These are phyloP conservation scores for Novymonas esmeraldas DNA, from an alignment of 208 protist genomes.

Conservation along the genomic window DNA sequence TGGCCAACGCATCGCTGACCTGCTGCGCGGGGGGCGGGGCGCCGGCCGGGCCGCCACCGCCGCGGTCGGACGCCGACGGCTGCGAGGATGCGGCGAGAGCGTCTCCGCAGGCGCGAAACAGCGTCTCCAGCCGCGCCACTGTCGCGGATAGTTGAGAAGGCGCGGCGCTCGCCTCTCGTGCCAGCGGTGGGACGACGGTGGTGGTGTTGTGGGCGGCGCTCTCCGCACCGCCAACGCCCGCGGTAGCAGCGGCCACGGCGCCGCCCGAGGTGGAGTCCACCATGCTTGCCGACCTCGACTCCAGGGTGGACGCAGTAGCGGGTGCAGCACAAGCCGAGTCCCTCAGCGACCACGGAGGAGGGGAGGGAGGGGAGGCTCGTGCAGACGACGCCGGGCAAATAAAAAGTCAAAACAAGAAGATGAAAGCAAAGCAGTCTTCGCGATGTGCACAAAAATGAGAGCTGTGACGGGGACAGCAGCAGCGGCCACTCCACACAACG, in stretches of 20 bases:
- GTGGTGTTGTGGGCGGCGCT: neutral
- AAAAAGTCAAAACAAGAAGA: neutral
- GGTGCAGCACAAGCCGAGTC: neutral
- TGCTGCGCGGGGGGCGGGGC: neutral
- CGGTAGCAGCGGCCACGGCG: conserved; percentile 1
- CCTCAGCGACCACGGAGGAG: neutral
- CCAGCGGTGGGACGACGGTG: neutral
- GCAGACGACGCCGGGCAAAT: neutral
- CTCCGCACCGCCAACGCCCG: neutral
- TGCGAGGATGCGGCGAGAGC: conserved; percentile 1
- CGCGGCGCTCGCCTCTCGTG: neutral
- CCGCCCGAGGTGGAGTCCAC: neutral
- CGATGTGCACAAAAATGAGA: neutral
- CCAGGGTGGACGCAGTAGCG: neutral
- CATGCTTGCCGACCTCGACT: conserved; percentile 1
- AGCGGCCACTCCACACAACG: neutral
- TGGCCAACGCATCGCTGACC: conserved; percentile 25
- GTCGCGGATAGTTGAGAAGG: neutral
- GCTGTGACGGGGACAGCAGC: neutral
- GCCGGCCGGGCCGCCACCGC: neutral
- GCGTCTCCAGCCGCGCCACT: neutral
- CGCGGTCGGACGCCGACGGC: neutral
- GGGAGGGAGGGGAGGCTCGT: neutral
- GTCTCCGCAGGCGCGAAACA: conserved; percentile 11
- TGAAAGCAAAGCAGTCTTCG: neutral